A percentile compares a stretch with the other conserved stretches of the same genome.
These are phyloP conservation scores for Podila epicladia DNA, from an alignment of 192 early-diverging fungal genomes.

Conservation along the genomic window DNA sequence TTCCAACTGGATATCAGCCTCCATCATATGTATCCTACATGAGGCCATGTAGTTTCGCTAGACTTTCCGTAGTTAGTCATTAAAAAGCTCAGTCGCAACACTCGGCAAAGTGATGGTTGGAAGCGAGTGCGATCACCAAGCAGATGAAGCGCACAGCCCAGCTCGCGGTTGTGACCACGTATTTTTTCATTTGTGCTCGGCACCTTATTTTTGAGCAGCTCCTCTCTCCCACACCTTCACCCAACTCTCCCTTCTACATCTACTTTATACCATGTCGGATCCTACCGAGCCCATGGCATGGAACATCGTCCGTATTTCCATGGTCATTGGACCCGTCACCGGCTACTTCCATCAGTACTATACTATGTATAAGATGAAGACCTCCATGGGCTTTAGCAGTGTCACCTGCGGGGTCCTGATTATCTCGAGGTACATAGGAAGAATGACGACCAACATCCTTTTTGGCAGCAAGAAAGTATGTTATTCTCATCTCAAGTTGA, in stretches of 20 bases:
- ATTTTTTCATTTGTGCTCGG: no score
- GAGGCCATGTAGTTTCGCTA: no score
- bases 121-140: no score
- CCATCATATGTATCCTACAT: no score
- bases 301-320: conserved; percentile 54
- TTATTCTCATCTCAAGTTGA: background rate
- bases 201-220: no score
- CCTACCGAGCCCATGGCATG: conserved; percentile 35
- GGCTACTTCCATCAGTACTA: conserved; percentile 69
- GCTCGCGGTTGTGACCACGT: no score
- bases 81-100: no score
- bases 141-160: no score
- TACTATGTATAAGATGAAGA: conserved; percentile 54
- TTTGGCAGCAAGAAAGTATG: background rate
- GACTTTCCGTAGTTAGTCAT: no score
- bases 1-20: no score
- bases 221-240: background rate
- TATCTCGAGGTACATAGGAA: conserved; percentile 53
- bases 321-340: conserved; percentile 65
- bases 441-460: background rate
- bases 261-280: conserved; percentile 6
- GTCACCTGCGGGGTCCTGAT: conserved; percentile 64
- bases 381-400: conserved; percentile 64
- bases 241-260: background rate
- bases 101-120: no score